A percentile compares a stretch with the other conserved stretches of the same genome.
Conservation (phyloP, 805 yeast genomes). For the Saturnispora saitoi region DNA sequence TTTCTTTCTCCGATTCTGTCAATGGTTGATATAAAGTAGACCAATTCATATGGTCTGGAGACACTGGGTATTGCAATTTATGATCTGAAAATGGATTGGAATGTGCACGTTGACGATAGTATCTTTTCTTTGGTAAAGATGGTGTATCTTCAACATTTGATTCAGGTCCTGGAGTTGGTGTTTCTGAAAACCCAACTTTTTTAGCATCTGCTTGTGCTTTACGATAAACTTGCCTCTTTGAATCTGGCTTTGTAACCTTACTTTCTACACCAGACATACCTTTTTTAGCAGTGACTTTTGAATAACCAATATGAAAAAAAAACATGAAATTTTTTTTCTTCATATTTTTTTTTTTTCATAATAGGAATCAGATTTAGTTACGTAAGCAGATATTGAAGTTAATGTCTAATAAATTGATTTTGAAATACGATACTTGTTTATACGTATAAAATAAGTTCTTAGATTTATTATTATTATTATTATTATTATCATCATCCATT, state of each 20-base stretch:
- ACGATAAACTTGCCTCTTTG: slow-evolving; percentile 22
- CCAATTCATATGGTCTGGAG: slow-evolving; percentile 89
- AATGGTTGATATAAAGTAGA: slow-evolving; percentile 58
- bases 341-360: background rate
- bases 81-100: slow-evolving; percentile 97
- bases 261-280: slow-evolving; percentile 3
- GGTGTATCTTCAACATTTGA: slow-evolving; percentile 18
- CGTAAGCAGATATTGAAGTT: too few relatives aligned
- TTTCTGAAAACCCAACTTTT: slow-evolving; percentile 36
- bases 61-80: slow-evolving; percentile 73
- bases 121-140: slow-evolving; percentile 69
- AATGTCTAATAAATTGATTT: too few relatives aligned
- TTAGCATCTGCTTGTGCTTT: slow-evolving; percentile 40
- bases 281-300: too few relatives aligned
- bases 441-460: too few relatives aligned
- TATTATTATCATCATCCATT: too few relatives aligned
- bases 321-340: background rate
- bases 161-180: slow-evolving; percentile 11
- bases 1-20: slow-evolving; percentile 28
- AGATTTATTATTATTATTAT: too few relatives aligned
- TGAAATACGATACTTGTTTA: too few relatives aligned
- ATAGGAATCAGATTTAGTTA: background rate
- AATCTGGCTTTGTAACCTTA: slow-evolving; percentile 5
- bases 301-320: background rate
- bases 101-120: slow-evolving; percentile 94